A percentile compares a stretch with the other conserved stretches of the same genome.
Conservation (phyloP, 2,329 filamentous ascomycete genomes). For the Trichoderma sp. region DNA sequence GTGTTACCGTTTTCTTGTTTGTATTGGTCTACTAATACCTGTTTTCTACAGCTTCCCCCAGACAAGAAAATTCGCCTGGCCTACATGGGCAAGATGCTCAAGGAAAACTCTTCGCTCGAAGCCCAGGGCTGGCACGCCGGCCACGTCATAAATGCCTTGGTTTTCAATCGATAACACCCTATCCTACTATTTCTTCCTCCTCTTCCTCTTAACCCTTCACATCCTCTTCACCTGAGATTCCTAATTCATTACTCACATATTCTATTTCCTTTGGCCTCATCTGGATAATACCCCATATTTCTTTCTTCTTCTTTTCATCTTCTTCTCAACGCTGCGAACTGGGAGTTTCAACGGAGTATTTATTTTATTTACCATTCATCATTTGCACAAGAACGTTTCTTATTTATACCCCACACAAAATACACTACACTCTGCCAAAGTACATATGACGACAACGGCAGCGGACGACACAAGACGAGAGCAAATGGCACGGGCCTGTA, state of each 20-base stretch:
- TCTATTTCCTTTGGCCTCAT: neutral
- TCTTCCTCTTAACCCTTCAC: neutral
- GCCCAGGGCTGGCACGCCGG: constrained; percentile 73
- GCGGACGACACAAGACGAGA: neutral
- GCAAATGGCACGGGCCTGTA: neutral
- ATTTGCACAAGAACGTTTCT: neutral
- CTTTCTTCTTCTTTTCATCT: neutral
- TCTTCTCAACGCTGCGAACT: neutral
- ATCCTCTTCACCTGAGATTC: neutral
- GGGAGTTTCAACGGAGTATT: constrained; percentile 9
- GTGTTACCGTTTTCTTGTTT: neutral
- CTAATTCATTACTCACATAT: neutral
- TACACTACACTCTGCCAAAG: neutral
- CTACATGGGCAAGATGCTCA: constrained; percentile 78
- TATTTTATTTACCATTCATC: neutral
- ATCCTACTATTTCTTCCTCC: neutral
- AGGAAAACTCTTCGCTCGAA: constrained; percentile 61
- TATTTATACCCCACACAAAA: constrained; percentile 2
- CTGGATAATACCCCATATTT: constrained; percentile 30
- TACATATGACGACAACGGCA: neutral
- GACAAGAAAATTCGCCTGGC: constrained; percentile 65
- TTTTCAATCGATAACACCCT: constrained; percentile 50
- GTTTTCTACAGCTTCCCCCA: constrained; percentile 48
- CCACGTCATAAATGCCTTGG: constrained; percentile 73
- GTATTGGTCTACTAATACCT: neutral